Evolutionary conservation across 345 rosid species (phyloP).

Genomic region (Ricinus communis): DNA sequence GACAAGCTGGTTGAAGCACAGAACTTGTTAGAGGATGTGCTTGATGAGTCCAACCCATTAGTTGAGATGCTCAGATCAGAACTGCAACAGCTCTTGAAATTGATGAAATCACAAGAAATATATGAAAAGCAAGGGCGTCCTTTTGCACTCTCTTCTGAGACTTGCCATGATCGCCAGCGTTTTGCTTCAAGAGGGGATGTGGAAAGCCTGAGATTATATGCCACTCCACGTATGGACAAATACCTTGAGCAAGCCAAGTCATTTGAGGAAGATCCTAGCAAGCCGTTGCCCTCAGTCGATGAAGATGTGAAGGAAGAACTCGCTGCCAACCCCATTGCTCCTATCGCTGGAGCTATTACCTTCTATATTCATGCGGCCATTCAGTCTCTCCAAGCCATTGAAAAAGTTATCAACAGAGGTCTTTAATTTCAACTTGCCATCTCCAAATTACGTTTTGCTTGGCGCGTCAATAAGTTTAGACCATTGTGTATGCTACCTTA

Average conservation of each 20-base stretch:
- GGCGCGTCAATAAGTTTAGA: too few relatives aligned
- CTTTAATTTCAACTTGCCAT: too few relatives aligned
- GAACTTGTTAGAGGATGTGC: not conserved
- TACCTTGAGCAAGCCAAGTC: not conserved
- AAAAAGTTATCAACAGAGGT: too few relatives aligned
- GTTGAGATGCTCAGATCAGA: not conserved
- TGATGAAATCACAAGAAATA: not conserved
- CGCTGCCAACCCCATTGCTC: not conserved
- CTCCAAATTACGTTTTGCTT: too few relatives aligned
- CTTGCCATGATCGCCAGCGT: not conserved
- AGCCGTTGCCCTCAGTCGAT: not conserved
- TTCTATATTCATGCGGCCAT: not conserved
- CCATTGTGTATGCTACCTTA: too few relatives aligned
- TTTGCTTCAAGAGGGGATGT: not conserved
- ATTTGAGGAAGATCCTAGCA: not conserved
- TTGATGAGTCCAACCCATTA: not conserved
- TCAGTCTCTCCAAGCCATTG: not conserved
- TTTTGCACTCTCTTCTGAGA: not conserved
- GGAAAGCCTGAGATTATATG: not conserved
- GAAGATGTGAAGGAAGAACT: not conserved
- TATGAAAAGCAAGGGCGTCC: not conserved
- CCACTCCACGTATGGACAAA: not conserved
- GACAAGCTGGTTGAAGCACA: not conserved
- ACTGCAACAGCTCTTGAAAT: not conserved
- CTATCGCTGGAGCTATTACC: not conserved